Conservation (phyloP, 1,284 basidiomycete species). For the Hypsizygus ulmarius region DNA sequence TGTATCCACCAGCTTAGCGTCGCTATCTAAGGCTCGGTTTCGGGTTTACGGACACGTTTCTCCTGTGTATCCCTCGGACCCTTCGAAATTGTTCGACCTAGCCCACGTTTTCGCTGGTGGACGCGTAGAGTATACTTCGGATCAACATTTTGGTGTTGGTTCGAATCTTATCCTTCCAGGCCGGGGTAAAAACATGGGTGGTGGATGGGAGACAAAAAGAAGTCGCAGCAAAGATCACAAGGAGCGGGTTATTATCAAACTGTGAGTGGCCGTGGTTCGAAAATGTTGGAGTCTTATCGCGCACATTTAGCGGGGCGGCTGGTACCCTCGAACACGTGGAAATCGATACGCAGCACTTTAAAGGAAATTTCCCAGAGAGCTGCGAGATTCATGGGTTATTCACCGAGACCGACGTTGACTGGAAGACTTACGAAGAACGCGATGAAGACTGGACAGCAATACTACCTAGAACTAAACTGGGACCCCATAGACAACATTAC, state of each 20-base stretch:
- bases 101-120: constrained; percentile 92
- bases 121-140: constrained; percentile 74
- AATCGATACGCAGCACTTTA: constrained; percentile 94
- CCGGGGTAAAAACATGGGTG: constrained; percentile 89
- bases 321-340: constrained; percentile 79
- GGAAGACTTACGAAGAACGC: constrained; percentile 36
- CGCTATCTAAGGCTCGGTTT: constrained; percentile 70
- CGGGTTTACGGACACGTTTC: constrained; percentile 82
- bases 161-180: constrained; percentile 91
- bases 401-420: constrained; percentile 42
- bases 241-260: constrained; percentile 89
- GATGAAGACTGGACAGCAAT: constrained; percentile 72
- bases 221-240: constrained; percentile 78
- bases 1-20: constrained; percentile 11
- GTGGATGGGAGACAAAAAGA: constrained; percentile 98
- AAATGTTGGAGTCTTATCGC: constrained; percentile 1
- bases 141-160: constrained; percentile 95
- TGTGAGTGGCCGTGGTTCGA: constrained; percentile 51
- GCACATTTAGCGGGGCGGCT: constrained; percentile 50
- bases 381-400: constrained; percentile 77
- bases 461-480: constrained; percentile 76
- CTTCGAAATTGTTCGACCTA: constrained; percentile 68
- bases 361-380: constrained; percentile 94
- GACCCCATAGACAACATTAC: constrained; percentile 88
- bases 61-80: constrained; percentile 57